Percentiles rank a stretch among this genome's conserved stretches.
phyloP scores from a whole-genome alignment of 225 moss, liverwort and hornwort species.

The Asterella californica region DNA sequence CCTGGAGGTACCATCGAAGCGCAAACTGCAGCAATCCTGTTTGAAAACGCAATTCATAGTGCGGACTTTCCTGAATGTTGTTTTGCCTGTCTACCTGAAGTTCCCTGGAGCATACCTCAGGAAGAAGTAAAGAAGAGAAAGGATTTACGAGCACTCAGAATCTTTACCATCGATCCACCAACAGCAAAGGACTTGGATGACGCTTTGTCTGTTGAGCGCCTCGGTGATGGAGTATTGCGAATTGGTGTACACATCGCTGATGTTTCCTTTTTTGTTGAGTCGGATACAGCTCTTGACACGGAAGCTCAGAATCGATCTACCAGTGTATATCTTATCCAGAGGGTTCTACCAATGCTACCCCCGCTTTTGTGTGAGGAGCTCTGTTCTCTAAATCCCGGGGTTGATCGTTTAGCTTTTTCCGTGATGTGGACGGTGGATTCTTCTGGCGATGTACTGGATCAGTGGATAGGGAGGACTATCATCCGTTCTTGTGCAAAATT shows the following conservation, averaged over 20 bases:
- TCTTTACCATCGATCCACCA: conserved; percentile 88
- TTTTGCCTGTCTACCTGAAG: conserved; percentile 71
- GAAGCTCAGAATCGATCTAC: conserved; percentile 89
- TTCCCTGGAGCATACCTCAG: conserved; percentile 78
- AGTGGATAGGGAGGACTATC: conserved; percentile 90
- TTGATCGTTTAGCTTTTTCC: conserved; percentile 88
- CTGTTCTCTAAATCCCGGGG: conserved; percentile 90
- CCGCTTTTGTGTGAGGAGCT: conserved; percentile 84
- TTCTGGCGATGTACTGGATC: conserved; percentile 72
- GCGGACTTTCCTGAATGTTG: conserved; percentile 63
- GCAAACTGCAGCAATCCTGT: conserved; percentile 76
- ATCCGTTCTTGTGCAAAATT: conserved; percentile 89
- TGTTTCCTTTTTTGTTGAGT: conserved; percentile 78
- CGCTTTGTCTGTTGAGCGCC: conserved; percentile 75
- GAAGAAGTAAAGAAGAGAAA: conserved; percentile 61
- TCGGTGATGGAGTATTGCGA: conserved; percentile 54
- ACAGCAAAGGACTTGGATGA: conserved; percentile 94
- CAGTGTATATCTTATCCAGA: conserved; percentile 90
- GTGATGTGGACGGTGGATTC: conserved; percentile 75
- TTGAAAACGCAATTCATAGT: conserved; percentile 78
- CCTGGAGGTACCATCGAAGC: conserved; percentile 92
- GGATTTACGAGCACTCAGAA: conserved; percentile 60
- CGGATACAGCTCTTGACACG: conserved; percentile 73
- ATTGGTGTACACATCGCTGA: conserved; percentile 98
- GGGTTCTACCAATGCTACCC: conserved; percentile 89